Evolutionary conservation across 2,329 filamentous ascomycete species (phyloP).

Genomic region (Neopestalotiopsis sp.): DNA sequence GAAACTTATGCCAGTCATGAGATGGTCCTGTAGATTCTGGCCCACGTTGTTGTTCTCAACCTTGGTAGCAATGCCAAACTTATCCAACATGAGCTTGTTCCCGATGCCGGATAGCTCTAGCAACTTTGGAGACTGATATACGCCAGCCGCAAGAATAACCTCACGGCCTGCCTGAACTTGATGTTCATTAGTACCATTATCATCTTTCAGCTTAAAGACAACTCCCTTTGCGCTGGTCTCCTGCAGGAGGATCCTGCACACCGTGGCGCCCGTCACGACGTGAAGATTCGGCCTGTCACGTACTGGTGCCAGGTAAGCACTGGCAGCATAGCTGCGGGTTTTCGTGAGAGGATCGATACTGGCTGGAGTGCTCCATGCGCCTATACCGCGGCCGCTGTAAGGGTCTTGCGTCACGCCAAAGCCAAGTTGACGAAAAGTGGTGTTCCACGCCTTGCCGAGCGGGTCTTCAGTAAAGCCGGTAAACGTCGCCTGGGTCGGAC

Average conservation of each 20-base stretch:
- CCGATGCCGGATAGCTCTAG: neutral
- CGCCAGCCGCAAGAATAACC: neutral
- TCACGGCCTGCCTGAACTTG: neutral
- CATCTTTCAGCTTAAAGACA: neutral
- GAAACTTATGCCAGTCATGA: conserved; percentile 23
- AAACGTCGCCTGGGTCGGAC: conserved; percentile 28
- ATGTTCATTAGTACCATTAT: neutral
- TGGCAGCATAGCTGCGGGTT: neutral
- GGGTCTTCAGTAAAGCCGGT: conserved; percentile 27
- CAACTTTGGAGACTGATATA: neutral
- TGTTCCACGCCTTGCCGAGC: conserved; percentile 29
- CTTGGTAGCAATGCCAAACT: neutral
- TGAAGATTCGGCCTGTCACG: neutral
- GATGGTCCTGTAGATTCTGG: conserved; percentile 25
- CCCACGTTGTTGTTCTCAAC: conserved; percentile 17
- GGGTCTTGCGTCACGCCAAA: neutral
- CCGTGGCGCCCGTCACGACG: neutral
- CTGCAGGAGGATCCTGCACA: neutral
- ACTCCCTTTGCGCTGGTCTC: neutral
- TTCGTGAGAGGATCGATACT: neutral
- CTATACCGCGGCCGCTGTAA: neutral
- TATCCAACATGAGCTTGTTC: neutral
- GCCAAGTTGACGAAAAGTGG: conserved; percentile 23
- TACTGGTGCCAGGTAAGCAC: neutral
- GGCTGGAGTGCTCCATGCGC: neutral